A percentile compares a stretch with the other conserved stretches of the same genome.
Conservation (phyloP, 352 stramenopile species). For the Pythium utonaiense region DNA sequence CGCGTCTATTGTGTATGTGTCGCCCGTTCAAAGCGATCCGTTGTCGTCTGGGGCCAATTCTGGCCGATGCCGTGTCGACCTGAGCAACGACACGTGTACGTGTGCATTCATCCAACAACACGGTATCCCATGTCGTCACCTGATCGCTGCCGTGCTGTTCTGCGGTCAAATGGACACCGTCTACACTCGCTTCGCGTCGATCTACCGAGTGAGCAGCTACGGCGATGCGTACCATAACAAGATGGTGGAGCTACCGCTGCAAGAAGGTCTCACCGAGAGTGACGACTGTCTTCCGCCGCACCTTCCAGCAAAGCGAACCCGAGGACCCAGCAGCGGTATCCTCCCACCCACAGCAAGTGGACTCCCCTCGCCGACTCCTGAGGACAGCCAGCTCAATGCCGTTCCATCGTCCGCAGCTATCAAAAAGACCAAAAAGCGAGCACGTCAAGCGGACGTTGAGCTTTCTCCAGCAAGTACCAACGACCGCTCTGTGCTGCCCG, state of each 20-base stretch:
- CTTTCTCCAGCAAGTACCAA: too few relatives aligned
- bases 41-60: slow-evolving; percentile 12
- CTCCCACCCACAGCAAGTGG: too few relatives aligned
- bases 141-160: slow-evolving; percentile 55
- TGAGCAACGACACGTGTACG: slow-evolving; percentile 40
- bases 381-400: not conserved
- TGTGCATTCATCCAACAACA: slow-evolving; percentile 58
- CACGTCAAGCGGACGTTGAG: not conserved
- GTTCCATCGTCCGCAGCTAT: not conserved
- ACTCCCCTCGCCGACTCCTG: not conserved
- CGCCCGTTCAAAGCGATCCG: slow-evolving; percentile 36
- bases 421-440: not conserved
- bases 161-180: slow-evolving; percentile 47
- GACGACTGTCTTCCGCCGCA: slow-evolving; percentile 9
- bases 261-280: slow-evolving; percentile 24
- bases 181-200: slow-evolving; percentile 35
- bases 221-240: slow-evolving; percentile 32
- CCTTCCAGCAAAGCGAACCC: not conserved
- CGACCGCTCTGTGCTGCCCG: too few relatives aligned
- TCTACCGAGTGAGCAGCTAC: slow-evolving; percentile 46
- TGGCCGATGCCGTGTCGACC: slow-evolving; percentile 32
- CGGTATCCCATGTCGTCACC: slow-evolving; percentile 53
- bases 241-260: slow-evolving; percentile 42
- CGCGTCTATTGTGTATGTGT: slow-evolving; percentile 55
- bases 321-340: too few relatives aligned